Base-by-base conservation (phyloP, 768 basidiomycete genomes). In the Jaapia argillacea region DNA sequence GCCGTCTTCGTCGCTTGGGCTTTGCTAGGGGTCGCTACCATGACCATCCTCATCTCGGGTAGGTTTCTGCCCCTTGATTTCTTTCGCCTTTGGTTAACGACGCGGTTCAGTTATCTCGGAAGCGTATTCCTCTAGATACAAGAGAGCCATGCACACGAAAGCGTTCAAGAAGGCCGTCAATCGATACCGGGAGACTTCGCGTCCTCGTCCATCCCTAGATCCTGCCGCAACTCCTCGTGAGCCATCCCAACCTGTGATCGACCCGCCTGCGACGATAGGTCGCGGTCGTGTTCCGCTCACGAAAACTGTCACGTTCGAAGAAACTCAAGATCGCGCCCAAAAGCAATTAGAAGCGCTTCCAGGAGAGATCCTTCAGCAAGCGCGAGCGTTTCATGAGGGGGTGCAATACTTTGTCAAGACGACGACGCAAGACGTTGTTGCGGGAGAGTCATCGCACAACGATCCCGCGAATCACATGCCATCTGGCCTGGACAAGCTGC, bases 1-100 rank as follows among this genome's bases (percentile, higher is more conserved):
- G 75, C 81, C 12, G 69, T 89, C 25, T 89, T 89, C 56, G 71
- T 87, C 31, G 74, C 77, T 2, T 88, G 86, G 86, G 81, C 85
- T 0, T 58, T 89, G 26, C 60, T 86, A 5, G 87, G 85, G 13
- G 79, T 87, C 12, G 83, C 70, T 1, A 76, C 82, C 1, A 75
- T 88, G 76, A 85, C 86, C 0, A 75, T 84, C 22, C 65, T 87
- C 12, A 69, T 87, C 46, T 81, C 85, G 5, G 73, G 84, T 83
- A 35, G 5, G 73, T 60, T 5, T 22, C 38, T 28, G 18, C 25
- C 24, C n/a, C 18, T n/a, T n/a, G n/a, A n/a, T n/a, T n/a, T n/a
- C n/a, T n/a, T n/a, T n/a, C n/a, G n/a, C n/a, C n/a, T n/a, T n/a
- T n/a, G n/a, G n/a, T n/a, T n/a, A n/a, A n/a, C n/a, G n/a, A n/a